Evolutionary conservation across 176 grass and related monocot species (phyloP), one percentile per base, ranked within the genome.

Genomic region (Aegilops bicornis): DNA sequence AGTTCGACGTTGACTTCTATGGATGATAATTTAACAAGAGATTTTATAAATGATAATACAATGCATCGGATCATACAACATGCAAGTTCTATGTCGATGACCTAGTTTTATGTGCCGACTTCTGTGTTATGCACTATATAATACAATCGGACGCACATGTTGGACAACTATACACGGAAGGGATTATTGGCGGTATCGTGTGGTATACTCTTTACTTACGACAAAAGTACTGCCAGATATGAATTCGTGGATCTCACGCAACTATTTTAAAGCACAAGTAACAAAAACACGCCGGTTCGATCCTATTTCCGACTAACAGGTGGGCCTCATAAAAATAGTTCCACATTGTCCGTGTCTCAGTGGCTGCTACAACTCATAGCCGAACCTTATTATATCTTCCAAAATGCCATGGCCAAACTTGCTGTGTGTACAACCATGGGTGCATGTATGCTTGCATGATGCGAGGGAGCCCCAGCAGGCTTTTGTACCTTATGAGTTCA

Each of bases 401-500:
- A 13, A 60, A 64, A 37, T 43, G 35, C 3, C 54, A 79, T 5
- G 1, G 10, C 62, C 61, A 61, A 37, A 6, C 27, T 27, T 27
- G 27, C 27, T 27, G 27, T 27, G 27, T 27, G 27, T 27, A 27
- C 27, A 27, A 27, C 36, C 36, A 6, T 37, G 33, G 3, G 30
- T 31, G 36, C 36, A 7, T 37, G 36, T 37, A 37, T 8, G 36
- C 7, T 37, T 37, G 16, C 76, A 84, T 76, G 35, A 47, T 77
- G 71, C 27, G 14, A 62, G 73, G 35, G 59, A 30, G 23, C 31
- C 64, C 79, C 23, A 81, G 16, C 33, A 22, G 56, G 32, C 31
- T 36, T 22, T 27, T 66, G 64, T 13, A 80, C 59, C 68, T 75
- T 75, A 82, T 90, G 83, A 70, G 72, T 82, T 35, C 77, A 89